A percentile compares a stretch with the other conserved stretches of the same genome.
Conservation (phyloP, 257 asterid genomes). For the Nicotiana tomentosiformis region DNA sequence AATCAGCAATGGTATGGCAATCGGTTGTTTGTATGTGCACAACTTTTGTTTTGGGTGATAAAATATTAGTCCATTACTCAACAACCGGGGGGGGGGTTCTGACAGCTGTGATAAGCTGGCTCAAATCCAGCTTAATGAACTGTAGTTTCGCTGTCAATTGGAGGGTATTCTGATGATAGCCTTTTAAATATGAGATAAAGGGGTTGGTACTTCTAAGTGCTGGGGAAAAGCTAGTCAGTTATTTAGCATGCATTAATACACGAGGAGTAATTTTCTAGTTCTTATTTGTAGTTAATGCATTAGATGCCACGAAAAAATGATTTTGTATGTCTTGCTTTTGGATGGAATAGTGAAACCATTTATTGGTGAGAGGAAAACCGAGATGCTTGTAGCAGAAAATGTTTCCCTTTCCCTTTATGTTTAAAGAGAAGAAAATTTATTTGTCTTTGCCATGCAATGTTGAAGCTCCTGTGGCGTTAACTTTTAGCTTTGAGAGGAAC, state of each 20-base stretch:
- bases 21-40: neutral
- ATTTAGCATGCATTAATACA: neutral
- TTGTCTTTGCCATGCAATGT: neutral
- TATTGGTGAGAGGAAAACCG: neutral
- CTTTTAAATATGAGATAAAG: neutral
- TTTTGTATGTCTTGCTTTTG: neutral
- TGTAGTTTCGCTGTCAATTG: too few species aligned
- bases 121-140: too few species aligned
- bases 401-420: neutral
- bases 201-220: neutral
- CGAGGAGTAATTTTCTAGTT: too few species aligned
- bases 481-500: neutral
- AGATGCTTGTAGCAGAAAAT: neutral
- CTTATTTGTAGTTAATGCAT: neutral
- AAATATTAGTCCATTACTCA: neutral
- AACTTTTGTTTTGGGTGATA: neutral
- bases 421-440: neutral
- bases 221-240: neutral
- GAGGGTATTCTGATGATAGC: neutral
- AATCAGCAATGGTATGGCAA: constrained; percentile 82
- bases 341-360: neutral
- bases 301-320: neutral
- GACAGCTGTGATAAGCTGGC: too few species aligned
- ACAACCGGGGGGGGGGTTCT: neutral
- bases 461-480: neutral